Evolutionary conservation across 768 basidiomycete species (phyloP).

Genomic region (Mycena galopus): DNA sequence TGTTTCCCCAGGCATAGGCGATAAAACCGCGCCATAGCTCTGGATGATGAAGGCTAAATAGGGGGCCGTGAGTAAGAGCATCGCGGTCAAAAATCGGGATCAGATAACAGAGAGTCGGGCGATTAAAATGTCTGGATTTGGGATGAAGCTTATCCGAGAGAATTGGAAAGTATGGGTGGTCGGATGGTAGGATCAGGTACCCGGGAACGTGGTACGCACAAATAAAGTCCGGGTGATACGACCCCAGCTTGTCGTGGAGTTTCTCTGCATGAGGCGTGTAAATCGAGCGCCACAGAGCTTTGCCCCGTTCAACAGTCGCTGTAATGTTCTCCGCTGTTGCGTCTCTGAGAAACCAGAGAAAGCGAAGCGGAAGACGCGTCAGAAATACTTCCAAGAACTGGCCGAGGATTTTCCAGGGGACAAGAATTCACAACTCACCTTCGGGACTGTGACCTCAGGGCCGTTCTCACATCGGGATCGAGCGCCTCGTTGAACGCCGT

Average conservation of each 20-base stretch:
- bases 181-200: constrained; percentile 45
- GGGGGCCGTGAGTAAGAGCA: constrained; percentile 38
- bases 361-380: constrained; percentile 35
- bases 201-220: constrained; percentile 64
- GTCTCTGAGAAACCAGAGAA: constrained; percentile 56
- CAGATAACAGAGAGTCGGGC: constrained; percentile 42
- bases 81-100: constrained; percentile 35
- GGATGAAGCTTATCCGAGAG: constrained; percentile 33
- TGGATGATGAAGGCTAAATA: constrained; percentile 87
- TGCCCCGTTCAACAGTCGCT: constrained; percentile 76
- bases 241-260: constrained; percentile 86
- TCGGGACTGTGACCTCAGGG: constrained; percentile 73
- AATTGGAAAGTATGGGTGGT: constrained; percentile 45
- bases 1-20: constrained; percentile 75
- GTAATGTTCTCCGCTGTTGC: constrained; percentile 75
- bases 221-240: constrained; percentile 95
- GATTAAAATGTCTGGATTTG: constrained; percentile 7
- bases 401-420: constrained; percentile 30
- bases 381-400: constrained; percentile 28
- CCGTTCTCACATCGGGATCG: constrained; percentile 84
- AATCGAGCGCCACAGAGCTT: constrained; percentile 85
- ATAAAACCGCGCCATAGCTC: constrained; percentile 82
- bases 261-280: constrained; percentile 92
- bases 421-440: constrained; percentile 61
- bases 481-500: constrained; percentile 81